Evolutionary conservation across 371 early-diverging fungal genomes (phyloP), one percentile per base, ranked within the genome.

Genomic region (Circinella umbellata): DNA sequence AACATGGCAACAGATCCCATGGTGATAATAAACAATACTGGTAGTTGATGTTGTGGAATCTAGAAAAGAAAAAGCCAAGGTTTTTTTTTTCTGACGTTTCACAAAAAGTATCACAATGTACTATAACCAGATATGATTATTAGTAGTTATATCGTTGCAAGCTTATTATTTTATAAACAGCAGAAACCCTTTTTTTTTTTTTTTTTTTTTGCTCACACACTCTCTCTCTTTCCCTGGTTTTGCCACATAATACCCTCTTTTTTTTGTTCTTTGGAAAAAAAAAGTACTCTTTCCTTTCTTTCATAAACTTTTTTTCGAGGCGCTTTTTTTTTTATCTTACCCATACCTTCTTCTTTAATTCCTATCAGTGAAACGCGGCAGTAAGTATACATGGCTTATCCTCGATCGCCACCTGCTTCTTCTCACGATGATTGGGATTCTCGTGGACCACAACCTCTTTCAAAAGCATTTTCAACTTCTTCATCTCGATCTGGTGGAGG

Each of bases 61-160:
- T 1, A 71, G 85, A 46, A 68, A 77, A 18, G 51, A 65, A 10
- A 79, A 72, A 14, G 91, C 92, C 3, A 69, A 76, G 18, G 71
- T 75, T 14, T 86, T 78, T 66, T 86, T 79, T 66, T 84, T 84
- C 9, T 27, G 72, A 67, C 10, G 73, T 77, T 20, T 81, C 80
- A 1, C 66, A 85, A 38, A 72, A 84, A 17, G 74, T 76, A 46
- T 71, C 73, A 27, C 77, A 81, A 9, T 79, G 72, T 18, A 80
- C 77, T 27, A 27, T 27, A 27, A 27, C 27, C 27, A 79, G 71
- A 27, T 27, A 27, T 27, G 27, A 27, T 27, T 27, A 27, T 27
- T 27, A 27, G 27, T 27, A 27, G 76, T 72, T 38, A 38, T n/a
- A 15, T n/a, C 9, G n/a, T 46, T 66, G 64, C 39, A 36, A 57